These are phyloP conservation scores for Pseudocercospora fijiensis DNA, from an alignment of 2,329 filamentous ascomycete genomes.

Conservation along the genomic window DNA sequence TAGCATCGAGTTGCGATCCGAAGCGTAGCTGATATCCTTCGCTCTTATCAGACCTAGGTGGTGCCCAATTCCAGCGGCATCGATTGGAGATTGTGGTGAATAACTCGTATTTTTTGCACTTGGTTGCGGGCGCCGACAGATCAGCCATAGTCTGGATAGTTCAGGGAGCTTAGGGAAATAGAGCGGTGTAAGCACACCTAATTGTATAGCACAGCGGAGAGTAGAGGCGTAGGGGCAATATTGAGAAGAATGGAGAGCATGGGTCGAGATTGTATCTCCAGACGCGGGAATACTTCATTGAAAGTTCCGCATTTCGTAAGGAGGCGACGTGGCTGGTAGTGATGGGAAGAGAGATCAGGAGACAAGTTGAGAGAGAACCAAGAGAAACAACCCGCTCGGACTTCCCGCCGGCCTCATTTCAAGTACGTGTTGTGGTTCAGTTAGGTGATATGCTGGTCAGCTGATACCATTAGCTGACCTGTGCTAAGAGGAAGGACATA, in stretches of 20 bases:
- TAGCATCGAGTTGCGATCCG: not conserved
- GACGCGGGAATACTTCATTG: not conserved
- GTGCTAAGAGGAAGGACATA: no score
- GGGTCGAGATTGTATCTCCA: not conserved
- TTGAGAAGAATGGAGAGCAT: not conserved
- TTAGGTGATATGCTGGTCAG: no score
- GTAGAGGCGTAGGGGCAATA: not conserved
- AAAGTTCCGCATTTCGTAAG: not conserved
- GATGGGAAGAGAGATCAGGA: not conserved
- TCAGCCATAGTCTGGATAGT: not conserved
- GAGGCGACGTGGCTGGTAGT: not conserved
- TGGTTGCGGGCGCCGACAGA: not conserved
- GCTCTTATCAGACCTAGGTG: not conserved
- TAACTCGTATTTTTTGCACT: not conserved
- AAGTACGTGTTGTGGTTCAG: no score
- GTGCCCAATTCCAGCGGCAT: slow-evolving; percentile 2
- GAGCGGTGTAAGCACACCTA: not conserved
- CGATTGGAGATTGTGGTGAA: not conserved
- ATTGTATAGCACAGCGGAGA: not conserved
- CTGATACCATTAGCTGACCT: no score
- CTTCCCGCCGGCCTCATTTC: not conserved
- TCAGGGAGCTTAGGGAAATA: not conserved
- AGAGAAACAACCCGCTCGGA: not conserved
- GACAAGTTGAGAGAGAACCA: not conserved
- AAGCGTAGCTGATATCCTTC: not conserved